Percentiles rank a stretch among this genome's conserved stretches.
These are phyloP conservation scores for Protomyces gravidus DNA, from an alignment of 1,139 yeast species.

Conservation along the genomic window DNA sequence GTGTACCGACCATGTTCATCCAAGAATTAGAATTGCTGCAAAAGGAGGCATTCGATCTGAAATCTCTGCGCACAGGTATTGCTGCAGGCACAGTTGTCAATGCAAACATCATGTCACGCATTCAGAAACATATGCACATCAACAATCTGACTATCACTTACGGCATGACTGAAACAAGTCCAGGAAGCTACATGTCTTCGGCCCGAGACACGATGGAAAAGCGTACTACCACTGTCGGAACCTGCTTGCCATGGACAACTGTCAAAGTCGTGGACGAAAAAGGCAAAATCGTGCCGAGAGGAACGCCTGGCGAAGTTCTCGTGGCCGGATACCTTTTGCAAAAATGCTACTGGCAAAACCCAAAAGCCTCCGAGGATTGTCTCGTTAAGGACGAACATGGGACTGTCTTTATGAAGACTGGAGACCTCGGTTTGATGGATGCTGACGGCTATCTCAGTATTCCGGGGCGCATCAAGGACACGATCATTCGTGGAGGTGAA, in stretches of 20 bases:
- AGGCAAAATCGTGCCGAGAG: slow-evolving; percentile 35
- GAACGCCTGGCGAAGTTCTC: slow-evolving; percentile 38
- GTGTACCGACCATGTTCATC: slow-evolving; percentile 42
- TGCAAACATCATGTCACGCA: slow-evolving; percentile 1
- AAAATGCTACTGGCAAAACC: slow-evolving; percentile 38
- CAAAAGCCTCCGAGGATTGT: slow-evolving; percentile 38
- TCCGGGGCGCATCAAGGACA: slow-evolving; percentile 42
- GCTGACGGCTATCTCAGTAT: slow-evolving; percentile 38
- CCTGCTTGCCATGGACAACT: slow-evolving; percentile 39
- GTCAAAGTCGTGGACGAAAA: slow-evolving; percentile 38
- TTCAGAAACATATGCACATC: background rate
- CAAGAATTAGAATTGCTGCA: slow-evolving; percentile 39
- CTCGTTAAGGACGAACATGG: slow-evolving; percentile 34
- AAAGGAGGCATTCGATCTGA: slow-evolving; percentile 34
- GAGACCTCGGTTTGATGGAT: slow-evolving; percentile 42
- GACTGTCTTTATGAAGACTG: slow-evolving; percentile 41
- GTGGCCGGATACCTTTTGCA: slow-evolving; percentile 40
- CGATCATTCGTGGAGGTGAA: slow-evolving; percentile 43
- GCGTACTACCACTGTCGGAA: slow-evolving; percentile 39
- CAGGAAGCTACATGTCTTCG: slow-evolving; percentile 40
- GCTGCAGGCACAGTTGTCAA: slow-evolving; percentile 10
- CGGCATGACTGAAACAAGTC: slow-evolving; percentile 43
- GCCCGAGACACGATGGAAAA: slow-evolving; percentile 37
- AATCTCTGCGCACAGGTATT: slow-evolving; percentile 27
- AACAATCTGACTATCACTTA: slow-evolving; percentile 39